A percentile compares a stretch with the other conserved stretches of the same genome.
phyloP scores from a whole-genome alignment of 2,329 filamentous ascomycete species.

The Nothophaeocryptopus gaeumannii region DNA sequence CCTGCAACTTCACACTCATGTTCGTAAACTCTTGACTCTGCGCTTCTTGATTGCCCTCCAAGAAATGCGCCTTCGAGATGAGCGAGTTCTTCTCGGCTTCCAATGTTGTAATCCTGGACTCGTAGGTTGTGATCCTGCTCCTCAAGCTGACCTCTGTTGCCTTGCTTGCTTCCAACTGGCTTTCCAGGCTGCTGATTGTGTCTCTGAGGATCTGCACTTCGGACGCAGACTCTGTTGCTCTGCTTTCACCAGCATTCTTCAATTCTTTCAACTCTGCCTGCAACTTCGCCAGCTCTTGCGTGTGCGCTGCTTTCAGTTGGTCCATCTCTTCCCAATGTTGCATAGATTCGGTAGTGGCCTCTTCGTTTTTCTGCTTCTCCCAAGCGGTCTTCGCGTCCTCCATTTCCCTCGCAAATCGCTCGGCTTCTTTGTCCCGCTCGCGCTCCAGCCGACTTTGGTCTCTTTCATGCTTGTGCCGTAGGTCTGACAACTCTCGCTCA shows the following conservation, averaged over 20 bases:
- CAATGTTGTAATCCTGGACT: slow-evolving; percentile 59
- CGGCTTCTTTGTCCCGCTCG: slow-evolving; percentile 55
- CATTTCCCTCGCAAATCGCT: slow-evolving; percentile 52
- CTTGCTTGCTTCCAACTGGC: slow-evolving; percentile 51
- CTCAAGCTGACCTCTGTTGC: slow-evolving; percentile 58
- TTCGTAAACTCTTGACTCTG: slow-evolving; percentile 82
- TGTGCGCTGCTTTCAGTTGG: slow-evolving; percentile 60
- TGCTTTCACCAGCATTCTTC: slow-evolving; percentile 53
- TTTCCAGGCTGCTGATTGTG: slow-evolving; percentile 22
- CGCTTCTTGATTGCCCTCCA: slow-evolving; percentile 85
- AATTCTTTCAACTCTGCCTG: slow-evolving; percentile 50
- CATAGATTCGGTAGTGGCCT: slow-evolving; percentile 58
- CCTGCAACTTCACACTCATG: slow-evolving; percentile 76
- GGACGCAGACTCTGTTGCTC: slow-evolving; percentile 51
- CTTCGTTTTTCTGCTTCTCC: slow-evolving; percentile 47
- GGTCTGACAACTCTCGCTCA: slow-evolving; percentile 27
- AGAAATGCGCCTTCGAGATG: slow-evolving; percentile 78
- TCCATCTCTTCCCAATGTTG: slow-evolving; percentile 67
- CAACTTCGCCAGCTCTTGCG: slow-evolving; percentile 65
- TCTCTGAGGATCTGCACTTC: slow-evolving; percentile 45
- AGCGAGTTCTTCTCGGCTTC: slow-evolving; percentile 74
- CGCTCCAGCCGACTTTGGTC: slow-evolving; percentile 27
- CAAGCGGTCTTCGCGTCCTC: slow-evolving; percentile 44
- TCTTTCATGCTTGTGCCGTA: slow-evolving; percentile 29
- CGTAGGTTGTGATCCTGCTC: slow-evolving; percentile 47